Percentiles rank a stretch among this genome's conserved stretches.
phyloP scores from a whole-genome alignment of 768 basidiomycete species.

The Lactarius evosmus region DNA sequence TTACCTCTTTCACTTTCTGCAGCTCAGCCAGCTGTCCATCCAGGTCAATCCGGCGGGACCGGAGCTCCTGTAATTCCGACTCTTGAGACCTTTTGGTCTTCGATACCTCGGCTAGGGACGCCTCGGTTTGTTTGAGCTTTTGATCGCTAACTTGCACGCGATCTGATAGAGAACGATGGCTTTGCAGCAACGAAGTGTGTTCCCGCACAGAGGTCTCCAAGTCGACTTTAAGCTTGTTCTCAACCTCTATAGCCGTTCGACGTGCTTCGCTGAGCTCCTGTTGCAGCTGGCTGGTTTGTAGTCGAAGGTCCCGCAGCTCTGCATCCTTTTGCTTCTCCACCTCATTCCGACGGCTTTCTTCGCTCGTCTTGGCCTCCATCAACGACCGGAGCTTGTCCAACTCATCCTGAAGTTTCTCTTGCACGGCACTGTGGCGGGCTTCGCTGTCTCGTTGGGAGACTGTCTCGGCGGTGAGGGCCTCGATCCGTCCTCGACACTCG shows the following conservation, averaged over 20 bases:
- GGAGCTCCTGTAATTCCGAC: slow-evolving; percentile 69
- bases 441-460: slow-evolving; percentile 55
- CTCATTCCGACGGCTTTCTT: slow-evolving; percentile 79
- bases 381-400: slow-evolving; percentile 82
- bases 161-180: slow-evolving; percentile 62
- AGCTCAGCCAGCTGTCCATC: slow-evolving; percentile 63
- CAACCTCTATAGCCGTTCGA: slow-evolving; percentile 55
- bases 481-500: slow-evolving; percentile 68
- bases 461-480: slow-evolving; percentile 60
- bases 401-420: slow-evolving; percentile 70
- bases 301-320: slow-evolving; percentile 72
- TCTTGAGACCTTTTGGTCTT: slow-evolving; percentile 65
- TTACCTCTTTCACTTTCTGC: slow-evolving; percentile 70
- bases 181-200: slow-evolving; percentile 53
- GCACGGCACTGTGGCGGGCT: slow-evolving; percentile 44
- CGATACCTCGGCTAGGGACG: slow-evolving; percentile 54
- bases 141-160: slow-evolving; percentile 53
- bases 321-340: slow-evolving; percentile 85
- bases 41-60: slow-evolving; percentile 62
- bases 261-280: slow-evolving; percentile 66
- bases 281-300: slow-evolving; percentile 57
- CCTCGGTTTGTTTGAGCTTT: slow-evolving; percentile 48
- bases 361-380: slow-evolving; percentile 80
- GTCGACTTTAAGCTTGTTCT: slow-evolving; percentile 74
- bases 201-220: slow-evolving; percentile 63